These are phyloP conservation scores for Paecilomyces sp. DNA, from an alignment of 2,329 filamentous ascomycete genomes.

Conservation along the genomic window DNA sequence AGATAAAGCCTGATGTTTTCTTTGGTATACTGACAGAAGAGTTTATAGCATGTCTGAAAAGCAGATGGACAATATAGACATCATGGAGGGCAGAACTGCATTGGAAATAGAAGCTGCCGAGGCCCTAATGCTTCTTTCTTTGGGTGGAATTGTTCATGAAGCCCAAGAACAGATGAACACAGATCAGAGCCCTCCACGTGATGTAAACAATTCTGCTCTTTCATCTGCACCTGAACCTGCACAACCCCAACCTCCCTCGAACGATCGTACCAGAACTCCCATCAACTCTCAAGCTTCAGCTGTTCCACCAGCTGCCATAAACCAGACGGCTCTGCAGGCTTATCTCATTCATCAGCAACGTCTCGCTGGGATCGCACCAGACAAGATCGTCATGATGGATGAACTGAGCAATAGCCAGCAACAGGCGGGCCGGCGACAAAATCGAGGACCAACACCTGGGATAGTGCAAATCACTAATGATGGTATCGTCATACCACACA, in stretches of 20 bases:
- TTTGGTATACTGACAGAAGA: background rate
- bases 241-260: background rate
- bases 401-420: background rate
- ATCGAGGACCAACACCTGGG: slow-evolving; percentile 5
- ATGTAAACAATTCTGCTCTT: background rate
- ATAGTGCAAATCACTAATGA: slow-evolving; percentile 14
- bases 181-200: background rate
- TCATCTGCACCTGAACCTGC: background rate
- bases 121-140: background rate
- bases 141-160: background rate
- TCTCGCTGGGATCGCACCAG: slow-evolving; percentile 17
- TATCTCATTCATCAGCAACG: slow-evolving; percentile 22
- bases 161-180: background rate
- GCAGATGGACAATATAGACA: background rate
- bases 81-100: background rate
- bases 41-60: background rate
- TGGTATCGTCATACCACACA: slow-evolving; percentile 10
- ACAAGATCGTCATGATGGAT: slow-evolving; percentile 14
- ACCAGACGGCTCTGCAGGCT: slow-evolving; percentile 10
- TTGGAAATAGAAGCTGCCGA: background rate
- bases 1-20: background rate
- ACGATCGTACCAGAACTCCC: background rate
- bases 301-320: background rate
- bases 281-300: background rate
- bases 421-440: background rate